Percentiles rank a stretch among this genome's conserved stretches.
Conservation (phyloP, 257 asterid species). For the Plectranthus barbatus region DNA sequence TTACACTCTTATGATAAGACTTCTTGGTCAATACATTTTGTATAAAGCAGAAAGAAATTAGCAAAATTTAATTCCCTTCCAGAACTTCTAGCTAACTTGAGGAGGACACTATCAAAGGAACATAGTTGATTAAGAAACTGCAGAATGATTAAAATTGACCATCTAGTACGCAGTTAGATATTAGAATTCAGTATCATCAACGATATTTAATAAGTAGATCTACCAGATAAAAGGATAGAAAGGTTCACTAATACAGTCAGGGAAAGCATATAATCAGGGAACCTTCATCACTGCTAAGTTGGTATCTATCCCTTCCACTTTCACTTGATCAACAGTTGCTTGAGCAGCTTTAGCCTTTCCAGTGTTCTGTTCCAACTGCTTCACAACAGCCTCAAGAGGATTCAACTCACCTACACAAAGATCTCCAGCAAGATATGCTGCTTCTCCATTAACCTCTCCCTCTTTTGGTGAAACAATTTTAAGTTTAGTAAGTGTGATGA, state of each 20-base stretch:
- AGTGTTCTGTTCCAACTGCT: slow-evolving; percentile 64
- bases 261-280: slow-evolving; percentile 8
- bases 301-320: slow-evolving; percentile 89
- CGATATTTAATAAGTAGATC: neutral
- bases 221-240: neutral
- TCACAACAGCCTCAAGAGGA: slow-evolving; percentile 69
- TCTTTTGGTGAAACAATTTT: slow-evolving; percentile 43
- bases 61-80: neutral
- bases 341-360: slow-evolving; percentile 92
- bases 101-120: neutral
- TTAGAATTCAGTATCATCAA: slow-evolving; percentile 1
- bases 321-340: slow-evolving; percentile 86
- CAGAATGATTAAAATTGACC: slow-evolving; percentile 1
- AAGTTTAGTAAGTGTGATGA: slow-evolving; percentile 48
- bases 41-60: slow-evolving; percentile 5
- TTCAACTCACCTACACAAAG: slow-evolving; percentile 61
- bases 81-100: slow-evolving; percentile 4
- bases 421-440: slow-evolving; percentile 41
- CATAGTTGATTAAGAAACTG: neutral
- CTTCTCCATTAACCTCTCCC: slow-evolving; percentile 36
- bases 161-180: neutral
- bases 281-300: slow-evolving; percentile 89
- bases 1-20: neutral
- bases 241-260: neutral
- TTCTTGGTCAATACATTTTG: slow-evolving; percentile 1